Percentiles rank a stretch among this genome's conserved stretches.
These are phyloP conservation scores for Cutaneotrichosporon sp. DNA, from an alignment of 1,284 basidiomycete species.

Conservation along the genomic window DNA sequence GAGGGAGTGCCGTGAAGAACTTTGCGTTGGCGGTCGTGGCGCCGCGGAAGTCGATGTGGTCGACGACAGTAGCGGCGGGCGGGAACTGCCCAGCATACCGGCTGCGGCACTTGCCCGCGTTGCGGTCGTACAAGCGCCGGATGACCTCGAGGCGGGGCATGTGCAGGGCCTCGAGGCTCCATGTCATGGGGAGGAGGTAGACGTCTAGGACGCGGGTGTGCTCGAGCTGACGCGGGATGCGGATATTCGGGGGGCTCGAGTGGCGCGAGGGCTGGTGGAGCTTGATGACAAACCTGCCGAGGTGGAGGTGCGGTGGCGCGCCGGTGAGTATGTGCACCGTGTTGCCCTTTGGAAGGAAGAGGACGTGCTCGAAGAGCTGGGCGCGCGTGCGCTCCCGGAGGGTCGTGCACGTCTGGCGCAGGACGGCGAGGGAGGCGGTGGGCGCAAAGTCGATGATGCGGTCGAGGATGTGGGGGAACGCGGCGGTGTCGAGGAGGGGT, in stretches of 20 bases:
- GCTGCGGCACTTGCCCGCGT: neutral
- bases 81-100: neutral
- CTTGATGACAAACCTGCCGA: neutral
- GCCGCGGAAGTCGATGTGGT: neutral
- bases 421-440: neutral
- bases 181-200: neutral
- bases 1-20: neutral
- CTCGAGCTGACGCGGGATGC: too few relatives aligned
- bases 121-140: neutral
- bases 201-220: conserved; percentile 1
- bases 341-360: neutral
- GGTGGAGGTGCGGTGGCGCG: neutral
- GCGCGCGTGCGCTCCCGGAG: neutral
- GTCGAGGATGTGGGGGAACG: conserved; percentile 1
- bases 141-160: conserved; percentile 1
- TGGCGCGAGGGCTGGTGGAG: too few relatives aligned
- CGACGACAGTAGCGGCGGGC: neutral
- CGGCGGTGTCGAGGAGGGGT: neutral
- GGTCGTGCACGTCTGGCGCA: neutral
- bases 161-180: neutral
- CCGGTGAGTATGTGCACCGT: neutral
- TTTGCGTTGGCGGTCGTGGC: neutral
- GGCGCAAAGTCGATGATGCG: neutral
- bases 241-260: too few relatives aligned
- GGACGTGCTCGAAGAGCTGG: neutral